Conservation (phyloP, 2,329 filamentous ascomycete species). For the Pestalotiopsis sp. region DNA sequence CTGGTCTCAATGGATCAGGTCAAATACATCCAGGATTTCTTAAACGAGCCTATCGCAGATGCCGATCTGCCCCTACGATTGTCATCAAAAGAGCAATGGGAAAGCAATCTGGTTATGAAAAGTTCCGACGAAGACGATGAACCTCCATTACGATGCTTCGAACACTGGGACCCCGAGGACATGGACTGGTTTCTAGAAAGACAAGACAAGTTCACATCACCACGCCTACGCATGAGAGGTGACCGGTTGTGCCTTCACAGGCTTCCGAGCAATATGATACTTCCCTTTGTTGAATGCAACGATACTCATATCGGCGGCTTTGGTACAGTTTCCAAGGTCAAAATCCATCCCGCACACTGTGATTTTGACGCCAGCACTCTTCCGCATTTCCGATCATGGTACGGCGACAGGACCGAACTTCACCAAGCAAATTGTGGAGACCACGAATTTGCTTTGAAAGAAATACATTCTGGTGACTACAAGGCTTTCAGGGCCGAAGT, state of each 20-base stretch:
- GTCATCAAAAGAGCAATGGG: not conserved
- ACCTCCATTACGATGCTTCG: not conserved
- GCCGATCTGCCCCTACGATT: not conserved
- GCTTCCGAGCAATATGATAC: not conserved
- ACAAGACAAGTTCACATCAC: conserved; percentile 4
- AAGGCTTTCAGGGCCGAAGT: conserved; percentile 15
- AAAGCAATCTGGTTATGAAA: not conserved
- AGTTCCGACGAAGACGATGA: not conserved
- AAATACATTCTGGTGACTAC: conserved; percentile 14
- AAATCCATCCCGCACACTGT: conserved; percentile 20
- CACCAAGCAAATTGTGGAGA: not conserved
- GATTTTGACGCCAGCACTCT: not conserved
- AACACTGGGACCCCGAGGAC: not conserved
- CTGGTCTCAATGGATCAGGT: not conserved
- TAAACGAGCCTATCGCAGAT: not conserved
- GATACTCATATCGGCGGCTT: conserved; percentile 4
- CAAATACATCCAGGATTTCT: not conserved
- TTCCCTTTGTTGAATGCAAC: conserved; percentile 1
- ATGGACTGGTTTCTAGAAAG: not conserved
- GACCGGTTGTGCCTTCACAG: conserved; percentile 5
- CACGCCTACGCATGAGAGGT: conserved; percentile 1
- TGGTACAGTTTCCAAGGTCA: conserved; percentile 16
- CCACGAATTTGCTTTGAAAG: conserved; percentile 18
- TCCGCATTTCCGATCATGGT: not conserved
- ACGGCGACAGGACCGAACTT: not conserved